Evolutionary conservation across 305 asterid species (phyloP), one percentile per base, ranked within the genome.

Genomic region (Fraxinus velutina): DNA sequence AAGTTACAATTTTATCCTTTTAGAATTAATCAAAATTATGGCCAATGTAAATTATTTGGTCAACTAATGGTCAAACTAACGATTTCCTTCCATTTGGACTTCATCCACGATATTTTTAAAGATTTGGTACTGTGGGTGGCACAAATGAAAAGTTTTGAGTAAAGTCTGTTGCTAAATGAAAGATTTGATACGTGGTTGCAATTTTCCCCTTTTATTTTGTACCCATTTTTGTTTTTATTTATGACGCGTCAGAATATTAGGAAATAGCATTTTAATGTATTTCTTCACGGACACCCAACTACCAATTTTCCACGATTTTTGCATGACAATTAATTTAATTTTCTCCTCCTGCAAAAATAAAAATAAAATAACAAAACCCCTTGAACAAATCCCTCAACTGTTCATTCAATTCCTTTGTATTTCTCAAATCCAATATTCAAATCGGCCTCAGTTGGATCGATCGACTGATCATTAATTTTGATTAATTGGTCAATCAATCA

Each of bases 321-420:
- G 12, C 32, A 10, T 27, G 22, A 27, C 32, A 24, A 6, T 57
- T 60, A 21, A 60, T 60, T 60, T 74, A 62, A 57, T 17, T 57
- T 57, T 62, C 1, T 8, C 15, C 32, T 10, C 8, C 30, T 37
- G 0, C 21, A 10, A 29, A 79, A 80, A 68, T 21, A 4, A 81
- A 71, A 83, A 21, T n/a, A 32, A 81, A 84, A 68, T 0, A 85
- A 70, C 12, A 34, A 55, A 77, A 68, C 84, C 80, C 81, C 39
- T 37, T 6, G 5, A 62, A 33, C 29, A 83, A 85, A 37, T 55
- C 37, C 85, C 77, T 24, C 29, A 39, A 50, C 19, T 70, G 60
- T 64, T 73, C 60, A 62, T 70, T 78, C 85, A 74, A 73, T 68
- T 83, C 27, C 81, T 5, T 13, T 68, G 42, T 4, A 13, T 68